Percentiles rank a stretch among this genome's conserved stretches.
Conservation (phyloP, 345 rosid species). For the Anastatica hierochuntica region DNA sequence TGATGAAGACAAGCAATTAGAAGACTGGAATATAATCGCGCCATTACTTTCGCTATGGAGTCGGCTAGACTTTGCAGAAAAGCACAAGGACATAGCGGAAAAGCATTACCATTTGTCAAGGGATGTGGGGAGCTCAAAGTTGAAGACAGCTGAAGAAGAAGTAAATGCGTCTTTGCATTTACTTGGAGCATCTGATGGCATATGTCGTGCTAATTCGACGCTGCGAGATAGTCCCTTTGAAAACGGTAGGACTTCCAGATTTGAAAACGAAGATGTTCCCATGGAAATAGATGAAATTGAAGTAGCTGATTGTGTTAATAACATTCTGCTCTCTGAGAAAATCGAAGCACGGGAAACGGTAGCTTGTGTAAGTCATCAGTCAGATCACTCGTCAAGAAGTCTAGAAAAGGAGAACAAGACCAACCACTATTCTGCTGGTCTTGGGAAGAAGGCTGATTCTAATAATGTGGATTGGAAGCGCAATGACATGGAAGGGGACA, state of each 20-base stretch:
- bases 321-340: slow-evolving; percentile 22
- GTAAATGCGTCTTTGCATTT: slow-evolving; percentile 14
- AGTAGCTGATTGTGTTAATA: slow-evolving; percentile 21
- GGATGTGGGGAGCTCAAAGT: slow-evolving; percentile 11
- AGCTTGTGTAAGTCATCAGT: slow-evolving; percentile 19
- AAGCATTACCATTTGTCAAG: slow-evolving; percentile 40
- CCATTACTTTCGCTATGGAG: slow-evolving; percentile 94
- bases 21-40: slow-evolving; percentile 57
- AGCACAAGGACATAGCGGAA: slow-evolving; percentile 53
- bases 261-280: slow-evolving; percentile 14
- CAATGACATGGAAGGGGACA: slow-evolving; percentile 20
- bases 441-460: slow-evolving; percentile 16
- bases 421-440: slow-evolving; percentile 19
- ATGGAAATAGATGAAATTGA: slow-evolving; percentile 25
- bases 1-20: slow-evolving; percentile 58
- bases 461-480: neutral
- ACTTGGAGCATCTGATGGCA: slow-evolving; percentile 7
- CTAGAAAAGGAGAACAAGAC: slow-evolving; percentile 10
- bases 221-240: slow-evolving; percentile 6
- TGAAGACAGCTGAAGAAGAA: slow-evolving; percentile 14
- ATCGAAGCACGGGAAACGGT: slow-evolving; percentile 18
- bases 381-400: slow-evolving; percentile 18
- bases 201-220: slow-evolving; percentile 8
- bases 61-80: slow-evolving; percentile 43
- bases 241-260: neutral